Conservation (phyloP, 176 grass and related monocot genomes). For the Sorghum bicolor region DNA sequence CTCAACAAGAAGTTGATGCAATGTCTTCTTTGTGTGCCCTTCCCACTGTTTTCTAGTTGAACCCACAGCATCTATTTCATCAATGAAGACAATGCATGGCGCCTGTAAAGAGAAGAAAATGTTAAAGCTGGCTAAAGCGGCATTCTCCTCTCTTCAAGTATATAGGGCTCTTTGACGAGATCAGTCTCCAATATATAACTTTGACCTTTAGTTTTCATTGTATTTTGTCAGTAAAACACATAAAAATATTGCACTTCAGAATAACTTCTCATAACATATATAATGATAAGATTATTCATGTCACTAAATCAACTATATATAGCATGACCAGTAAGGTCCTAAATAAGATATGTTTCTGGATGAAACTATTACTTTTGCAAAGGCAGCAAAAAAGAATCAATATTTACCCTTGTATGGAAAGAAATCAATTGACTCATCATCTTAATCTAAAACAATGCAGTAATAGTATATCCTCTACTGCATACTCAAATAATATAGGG, state of each 20-base stretch:
- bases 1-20: constrained; percentile 99
- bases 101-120: constrained; percentile 49
- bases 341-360: neutral
- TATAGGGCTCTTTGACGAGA: neutral
- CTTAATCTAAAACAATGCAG: neutral
- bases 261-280: neutral
- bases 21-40: constrained; percentile 97
- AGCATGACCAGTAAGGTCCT: neutral
- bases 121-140: neutral
- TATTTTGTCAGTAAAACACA: neutral
- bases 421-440: neutral
- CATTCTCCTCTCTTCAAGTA: neutral
- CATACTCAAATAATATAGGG: neutral
- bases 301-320: neutral
- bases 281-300: neutral
- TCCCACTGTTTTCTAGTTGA: constrained; percentile 99
- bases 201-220: neutral
- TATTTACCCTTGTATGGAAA: neutral
- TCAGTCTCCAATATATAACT: neutral
- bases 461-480: neutral
- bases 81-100: constrained; percentile 99
- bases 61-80: constrained; percentile 99
- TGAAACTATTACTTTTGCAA: neutral
- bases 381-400: neutral
- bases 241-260: neutral